Conservation (phyloP, 208 protist species). For the Acanthamoeba healyi region DNA sequence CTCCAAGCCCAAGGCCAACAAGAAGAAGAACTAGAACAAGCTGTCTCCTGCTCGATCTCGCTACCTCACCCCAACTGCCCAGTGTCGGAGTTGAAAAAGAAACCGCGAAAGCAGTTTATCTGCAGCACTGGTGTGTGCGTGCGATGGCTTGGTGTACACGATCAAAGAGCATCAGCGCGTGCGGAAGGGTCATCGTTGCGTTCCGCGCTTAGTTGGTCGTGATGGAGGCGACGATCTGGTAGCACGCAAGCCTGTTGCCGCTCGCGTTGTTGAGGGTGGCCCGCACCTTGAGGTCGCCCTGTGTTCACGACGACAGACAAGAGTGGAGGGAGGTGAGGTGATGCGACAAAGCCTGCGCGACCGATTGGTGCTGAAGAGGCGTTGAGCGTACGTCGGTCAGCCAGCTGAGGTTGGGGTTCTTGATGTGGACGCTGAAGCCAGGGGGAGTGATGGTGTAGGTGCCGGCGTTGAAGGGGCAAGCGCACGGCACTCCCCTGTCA, state of each 20-base stretch:
- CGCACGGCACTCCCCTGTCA: constrained; percentile 64
- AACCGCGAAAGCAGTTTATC: too few species aligned
- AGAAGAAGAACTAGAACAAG: constrained; percentile 45
- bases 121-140: too few species aligned
- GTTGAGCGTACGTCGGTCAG: constrained; percentile 66
- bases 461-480: constrained; percentile 70
- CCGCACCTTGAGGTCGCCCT: constrained; percentile 70
- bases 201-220: constrained; percentile 41
- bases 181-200: background rate
- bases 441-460: constrained; percentile 57
- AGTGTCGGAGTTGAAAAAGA: too few species aligned
- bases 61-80: too few species aligned
- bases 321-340: background rate
- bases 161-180: background rate
- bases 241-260: constrained; percentile 53
- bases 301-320: background rate
- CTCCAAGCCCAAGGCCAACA: constrained; percentile 23
- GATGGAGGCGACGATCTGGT: constrained; percentile 70
- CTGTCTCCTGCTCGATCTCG: too few species aligned
- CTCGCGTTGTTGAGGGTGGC: constrained; percentile 35
- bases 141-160: background rate
- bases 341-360: background rate
- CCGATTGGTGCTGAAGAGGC: too few species aligned
- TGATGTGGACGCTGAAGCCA: constrained; percentile 32
- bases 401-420: constrained; percentile 72